Base-by-base conservation (phyloP, 148 eudicot species). In the Linanthus parryae region DNA sequence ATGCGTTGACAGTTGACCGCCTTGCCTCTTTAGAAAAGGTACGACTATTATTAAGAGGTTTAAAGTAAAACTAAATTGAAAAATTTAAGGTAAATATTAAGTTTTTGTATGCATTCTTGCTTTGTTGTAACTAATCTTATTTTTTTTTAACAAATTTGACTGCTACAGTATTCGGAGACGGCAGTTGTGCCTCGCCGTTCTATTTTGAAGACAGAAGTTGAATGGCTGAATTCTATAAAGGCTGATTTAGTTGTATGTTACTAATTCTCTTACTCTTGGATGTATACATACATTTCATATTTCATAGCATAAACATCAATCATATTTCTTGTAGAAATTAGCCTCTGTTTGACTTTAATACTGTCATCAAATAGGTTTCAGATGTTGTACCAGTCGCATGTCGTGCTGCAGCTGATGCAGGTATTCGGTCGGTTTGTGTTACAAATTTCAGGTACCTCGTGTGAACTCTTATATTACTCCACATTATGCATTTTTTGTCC, bases 321-420 rank as follows among this genome's bases (percentile, higher is more conserved):
- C n/a, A n/a, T n/a, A n/a, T n/a, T n/a, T n/a, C n/a, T n/a, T n/a
- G n/a, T n/a, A n/a, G n/a, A n/a, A n/a, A n/a, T n/a, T n/a, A n/a
- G n/a, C n/a, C n/a, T n/a, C n/a, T n/a, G n/a, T n/a, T n/a, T n/a
- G n/a, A n/a, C n/a, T n/a, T n/a, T n/a, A 24, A 13, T 57, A 41
- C 8, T 38, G 48, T 42, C 54, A 8, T 54, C 54, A 17, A 35
- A 58, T 48, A 91, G 96, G 90, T 84, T 58, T 92, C 99, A 47
- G 99, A 92, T 87, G 96, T 92, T 64, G 99, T 92, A 62, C 94
- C 99, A 45, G 99, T 92, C 58, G 96, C 96, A 53, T 92, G 99
- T 44, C 79, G 99, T 44, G 99, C 99, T 61, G 99, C 99, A 75
- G 96, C 95, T 61, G 88, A 92, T 80, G 99, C 99, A 56, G 99